Conservation (phyloP, 768 basidiomycete species). For the Termitomyces sp. region DNA sequence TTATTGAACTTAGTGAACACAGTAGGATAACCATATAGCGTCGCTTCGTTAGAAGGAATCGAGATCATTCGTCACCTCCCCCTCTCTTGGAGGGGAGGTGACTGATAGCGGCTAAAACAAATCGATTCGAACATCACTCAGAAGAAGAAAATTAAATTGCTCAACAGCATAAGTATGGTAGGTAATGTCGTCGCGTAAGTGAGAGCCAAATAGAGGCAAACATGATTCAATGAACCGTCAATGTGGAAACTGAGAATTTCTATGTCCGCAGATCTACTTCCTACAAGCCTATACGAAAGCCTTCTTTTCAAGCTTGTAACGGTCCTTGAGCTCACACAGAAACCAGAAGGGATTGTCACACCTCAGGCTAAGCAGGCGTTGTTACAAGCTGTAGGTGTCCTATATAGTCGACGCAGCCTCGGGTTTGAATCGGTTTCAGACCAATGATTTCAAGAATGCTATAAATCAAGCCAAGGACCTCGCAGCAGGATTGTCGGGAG, state of each 20-base stretch:
- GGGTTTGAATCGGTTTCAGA: slow-evolving; percentile 33
- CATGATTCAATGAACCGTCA: neutral
- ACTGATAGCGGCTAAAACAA: too few relatives aligned
- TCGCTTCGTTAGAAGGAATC: too few relatives aligned
- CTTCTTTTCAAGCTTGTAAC: slow-evolving; percentile 56
- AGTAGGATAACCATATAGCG: too few relatives aligned
- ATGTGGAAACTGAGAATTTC: neutral
- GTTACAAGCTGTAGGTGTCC: slow-evolving; percentile 47
- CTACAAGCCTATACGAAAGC: slow-evolving; percentile 45
- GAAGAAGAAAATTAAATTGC: too few relatives aligned
- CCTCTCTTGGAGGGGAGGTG: too few relatives aligned
- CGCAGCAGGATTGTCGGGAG: slow-evolving; percentile 58
- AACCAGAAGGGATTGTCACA: slow-evolving; percentile 46
- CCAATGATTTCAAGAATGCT: slow-evolving; percentile 62
- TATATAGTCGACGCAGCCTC: neutral
- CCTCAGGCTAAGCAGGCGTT: slow-evolving; percentile 62
- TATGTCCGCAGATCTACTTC: slow-evolving; percentile 31
- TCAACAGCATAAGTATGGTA: too few relatives aligned
- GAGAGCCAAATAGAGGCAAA: neutral
- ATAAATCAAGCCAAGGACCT: slow-evolving; percentile 56
- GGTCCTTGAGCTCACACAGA: slow-evolving; percentile 57
- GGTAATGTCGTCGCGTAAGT: too few relatives aligned
- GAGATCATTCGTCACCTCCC: too few relatives aligned
- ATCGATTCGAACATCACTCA: too few relatives aligned
- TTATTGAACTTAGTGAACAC: too few relatives aligned